Base-by-base conservation (phyloP, 148 eudicot species). In the Camellia granthamiana region DNA sequence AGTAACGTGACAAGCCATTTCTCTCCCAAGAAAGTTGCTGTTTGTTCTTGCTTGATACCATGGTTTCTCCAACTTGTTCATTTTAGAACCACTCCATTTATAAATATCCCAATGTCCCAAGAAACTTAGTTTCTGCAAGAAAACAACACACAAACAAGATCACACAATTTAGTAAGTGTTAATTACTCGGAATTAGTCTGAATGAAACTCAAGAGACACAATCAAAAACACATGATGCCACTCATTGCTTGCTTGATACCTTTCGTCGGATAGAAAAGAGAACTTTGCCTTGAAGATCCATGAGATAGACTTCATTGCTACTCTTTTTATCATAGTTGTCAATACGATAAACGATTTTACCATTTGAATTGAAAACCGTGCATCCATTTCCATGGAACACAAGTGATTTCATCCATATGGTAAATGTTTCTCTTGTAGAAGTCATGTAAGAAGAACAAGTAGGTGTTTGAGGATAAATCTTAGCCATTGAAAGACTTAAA, bases 351-450 rank as follows among this genome's bases (percentile, higher is more conserved):
- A 85, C 84, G 5, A 95, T 81, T 44, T 90, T 78, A 0, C 98
- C 98, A 4, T 52, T 77, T 19, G 96, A 87, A 80, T 93, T 79
- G 69, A 86, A 93, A 61, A 92, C 85, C 14, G 97, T 93, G 81
- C 92, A 90, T 13, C 97, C 98, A 77, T 90, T 85, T 64, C 96
- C 85, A 62, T 89, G 84, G 78, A 89, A 75, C 8, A 95, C 87
- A 0, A 93, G 90, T 2, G 97, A 95, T 62, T 91, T 95, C 95
- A 93, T 89, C 98, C 98, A 95, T 30, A 95, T 74, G 0, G 98
- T 95, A 70, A 83, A 93, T 15, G 78, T 87, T 75, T 89, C 88
- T 71, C 81, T 84, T 41, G 60, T 77, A 2, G 65, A 73, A 15
- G 80, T 65, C 52, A 60, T 60, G 51, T 79, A 82, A 16, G 55